Conservation (phyloP, 2,329 filamentous ascomycete species). For the Penicillium sp. region DNA sequence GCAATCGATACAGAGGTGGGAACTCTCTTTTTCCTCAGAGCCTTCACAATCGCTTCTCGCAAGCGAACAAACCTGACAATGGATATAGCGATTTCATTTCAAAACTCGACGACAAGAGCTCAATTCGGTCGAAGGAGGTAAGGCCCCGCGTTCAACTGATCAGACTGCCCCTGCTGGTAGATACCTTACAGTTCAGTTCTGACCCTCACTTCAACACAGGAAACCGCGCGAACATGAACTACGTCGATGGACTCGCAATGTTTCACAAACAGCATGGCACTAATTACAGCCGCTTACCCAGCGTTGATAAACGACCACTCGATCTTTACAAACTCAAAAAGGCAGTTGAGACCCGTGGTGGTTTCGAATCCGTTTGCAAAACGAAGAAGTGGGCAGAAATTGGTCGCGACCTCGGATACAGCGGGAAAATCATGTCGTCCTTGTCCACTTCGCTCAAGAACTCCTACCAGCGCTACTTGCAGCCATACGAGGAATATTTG, state of each 20-base stretch:
- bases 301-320: constrained; percentile 94
- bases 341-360: constrained; percentile 88
- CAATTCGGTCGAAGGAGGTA: constrained; percentile 97
- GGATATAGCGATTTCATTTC: constrained; percentile 83
- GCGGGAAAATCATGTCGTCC: constrained; percentile 99
- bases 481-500: constrained; percentile 94
- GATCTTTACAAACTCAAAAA: constrained; percentile 96
- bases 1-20: constrained; percentile 94
- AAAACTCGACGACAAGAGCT: constrained; percentile 93
- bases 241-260: constrained; percentile 90
- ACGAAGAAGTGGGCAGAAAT: constrained; percentile 99
- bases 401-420: constrained; percentile 92
- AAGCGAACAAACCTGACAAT: constrained; percentile 27
- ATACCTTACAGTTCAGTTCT: constrained; percentile 33
- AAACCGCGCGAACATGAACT: constrained; percentile 91
- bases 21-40: background rate
- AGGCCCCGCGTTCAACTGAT: constrained; percentile 33
- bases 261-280: constrained; percentile 97
- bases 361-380: constrained; percentile 96
- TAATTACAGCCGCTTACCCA: constrained; percentile 89
- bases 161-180: constrained; percentile 26
- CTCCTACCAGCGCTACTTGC: constrained; percentile 94
- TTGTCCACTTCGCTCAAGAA: constrained; percentile 97
- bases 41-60: background rate
- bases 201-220: constrained; percentile 55